Conservation (phyloP, 176 grass and related monocot species). For the Oryza coarctata region DNA sequence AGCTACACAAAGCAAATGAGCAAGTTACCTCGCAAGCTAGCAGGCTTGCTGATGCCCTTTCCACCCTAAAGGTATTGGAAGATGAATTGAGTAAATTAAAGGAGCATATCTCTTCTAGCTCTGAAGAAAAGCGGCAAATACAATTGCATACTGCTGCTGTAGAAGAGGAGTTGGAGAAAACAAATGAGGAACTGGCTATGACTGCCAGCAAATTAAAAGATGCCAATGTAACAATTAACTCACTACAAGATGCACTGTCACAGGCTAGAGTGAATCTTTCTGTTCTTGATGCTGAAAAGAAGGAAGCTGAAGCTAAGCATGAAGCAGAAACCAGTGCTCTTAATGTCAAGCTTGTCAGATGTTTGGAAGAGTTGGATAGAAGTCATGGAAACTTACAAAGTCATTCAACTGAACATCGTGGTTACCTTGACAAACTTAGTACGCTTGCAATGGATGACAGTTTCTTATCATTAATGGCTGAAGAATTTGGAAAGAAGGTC, state of each 20-base stretch:
- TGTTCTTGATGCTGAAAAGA: slow-evolving; percentile 57
- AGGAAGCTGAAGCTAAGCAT: slow-evolving; percentile 53
- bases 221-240: slow-evolving; percentile 63
- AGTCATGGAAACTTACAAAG: slow-evolving; percentile 56
- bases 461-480: slow-evolving; percentile 48
- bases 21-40: slow-evolving; percentile 49
- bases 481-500: slow-evolving; percentile 75
- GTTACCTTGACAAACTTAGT: slow-evolving; percentile 63
- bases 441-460: slow-evolving; percentile 60
- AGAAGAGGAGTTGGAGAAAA: slow-evolving; percentile 81
- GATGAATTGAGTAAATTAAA: slow-evolving; percentile 60
- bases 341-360: slow-evolving; percentile 64
- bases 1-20: slow-evolving; percentile 58
- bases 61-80: slow-evolving; percentile 60
- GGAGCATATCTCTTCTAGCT: slow-evolving; percentile 62
- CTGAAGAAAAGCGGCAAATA: slow-evolving; percentile 67
- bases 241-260: slow-evolving; percentile 71
- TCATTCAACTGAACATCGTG: slow-evolving; percentile 60
- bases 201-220: slow-evolving; percentile 59
- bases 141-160: slow-evolving; percentile 47
- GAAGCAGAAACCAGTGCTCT: slow-evolving; percentile 58
- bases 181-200: slow-evolving; percentile 60
- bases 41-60: slow-evolving; percentile 49
- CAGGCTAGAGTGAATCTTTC: slow-evolving; percentile 51
- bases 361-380: slow-evolving; percentile 64